A percentile compares a stretch with the other conserved stretches of the same genome.
phyloP scores from a whole-genome alignment of 208 protist species.

The Crithidia acanthocephali region DNA sequence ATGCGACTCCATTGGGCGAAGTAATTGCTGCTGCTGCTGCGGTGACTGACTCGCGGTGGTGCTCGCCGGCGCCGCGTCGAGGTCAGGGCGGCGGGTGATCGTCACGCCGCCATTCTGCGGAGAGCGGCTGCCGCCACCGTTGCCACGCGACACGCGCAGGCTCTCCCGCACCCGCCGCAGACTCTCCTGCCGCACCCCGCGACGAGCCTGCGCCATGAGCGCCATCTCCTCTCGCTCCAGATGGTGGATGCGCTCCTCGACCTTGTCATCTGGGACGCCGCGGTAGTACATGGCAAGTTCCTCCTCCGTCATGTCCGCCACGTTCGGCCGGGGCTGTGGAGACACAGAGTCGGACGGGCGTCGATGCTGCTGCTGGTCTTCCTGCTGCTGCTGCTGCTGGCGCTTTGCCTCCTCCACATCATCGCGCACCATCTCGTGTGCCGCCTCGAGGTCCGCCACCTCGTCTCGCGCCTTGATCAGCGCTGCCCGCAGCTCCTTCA shows the following conservation, averaged over 20 bases:
- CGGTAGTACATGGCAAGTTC: constrained; percentile 30
- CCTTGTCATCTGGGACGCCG: constrained; percentile 47
- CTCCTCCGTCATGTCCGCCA: constrained; percentile 32
- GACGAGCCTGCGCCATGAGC: constrained; percentile 56
- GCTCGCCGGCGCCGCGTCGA: neutral
- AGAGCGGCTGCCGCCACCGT: constrained; percentile 19
- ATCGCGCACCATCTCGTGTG: constrained; percentile 78
- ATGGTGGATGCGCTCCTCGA: constrained; percentile 58
- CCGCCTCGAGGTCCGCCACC: constrained; percentile 67
- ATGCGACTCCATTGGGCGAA: constrained; percentile 1
- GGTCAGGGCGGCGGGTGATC: constrained; percentile 22
- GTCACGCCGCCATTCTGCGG: constrained; percentile 32
- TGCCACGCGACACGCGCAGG: constrained; percentile 32
- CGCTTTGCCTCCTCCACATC: constrained; percentile 52
- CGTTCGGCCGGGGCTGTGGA: constrained; percentile 42
- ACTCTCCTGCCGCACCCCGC: constrained; percentile 62
- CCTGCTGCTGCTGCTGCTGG: constrained; percentile 29
- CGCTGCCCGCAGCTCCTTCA: constrained; percentile 44
- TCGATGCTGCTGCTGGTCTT: neutral
- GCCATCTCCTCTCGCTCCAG: constrained; percentile 71
- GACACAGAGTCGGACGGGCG: constrained; percentile 36
- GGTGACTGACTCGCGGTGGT: neutral
- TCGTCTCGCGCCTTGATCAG: constrained; percentile 49
- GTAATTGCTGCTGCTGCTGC: constrained; percentile 1
- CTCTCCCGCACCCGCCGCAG: constrained; percentile 69